These are phyloP conservation scores for Postia placenta DNA, from an alignment of 768 basidiomycete genomes.

Conservation along the genomic window DNA sequence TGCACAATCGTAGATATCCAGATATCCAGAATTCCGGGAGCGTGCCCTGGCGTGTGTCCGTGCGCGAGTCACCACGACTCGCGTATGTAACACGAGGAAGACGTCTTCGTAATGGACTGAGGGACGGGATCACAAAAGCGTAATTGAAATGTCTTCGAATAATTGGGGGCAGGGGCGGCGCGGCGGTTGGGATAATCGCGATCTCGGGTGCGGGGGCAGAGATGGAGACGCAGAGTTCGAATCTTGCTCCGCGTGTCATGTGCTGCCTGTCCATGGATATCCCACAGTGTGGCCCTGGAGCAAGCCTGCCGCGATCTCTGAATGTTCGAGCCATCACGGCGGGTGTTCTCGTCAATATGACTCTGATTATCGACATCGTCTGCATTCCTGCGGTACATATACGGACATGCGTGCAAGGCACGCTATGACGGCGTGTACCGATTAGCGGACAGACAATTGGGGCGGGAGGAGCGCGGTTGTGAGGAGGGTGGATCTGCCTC, in stretches of 20 bases:
- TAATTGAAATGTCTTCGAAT: not conserved
- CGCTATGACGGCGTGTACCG: not conserved
- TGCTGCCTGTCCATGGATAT: not conserved
- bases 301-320: not conserved
- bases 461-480: not conserved
- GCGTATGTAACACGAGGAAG: slow-evolving; percentile 5
- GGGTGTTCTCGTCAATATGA: not conserved
- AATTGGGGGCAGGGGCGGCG: not conserved
- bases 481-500: slow-evolving; percentile 1
- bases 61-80: not conserved
- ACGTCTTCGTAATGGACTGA: slow-evolving; percentile 2
- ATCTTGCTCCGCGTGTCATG: not conserved
- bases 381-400: not conserved
- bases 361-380: not conserved
- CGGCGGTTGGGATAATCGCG: not conserved
- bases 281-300: not conserved
- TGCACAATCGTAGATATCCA: not conserved
- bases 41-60: not conserved
- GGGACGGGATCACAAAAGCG: not conserved
- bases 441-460: not conserved
- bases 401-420: not conserved
- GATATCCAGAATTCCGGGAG: not conserved
- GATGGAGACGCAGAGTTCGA: not conserved
- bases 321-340: not conserved
- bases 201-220: not conserved